Evolutionary conservation across 305 asterid species (phyloP), one percentile per base, ranked within the genome.

Genomic region (Fraxinus floribunda): DNA sequence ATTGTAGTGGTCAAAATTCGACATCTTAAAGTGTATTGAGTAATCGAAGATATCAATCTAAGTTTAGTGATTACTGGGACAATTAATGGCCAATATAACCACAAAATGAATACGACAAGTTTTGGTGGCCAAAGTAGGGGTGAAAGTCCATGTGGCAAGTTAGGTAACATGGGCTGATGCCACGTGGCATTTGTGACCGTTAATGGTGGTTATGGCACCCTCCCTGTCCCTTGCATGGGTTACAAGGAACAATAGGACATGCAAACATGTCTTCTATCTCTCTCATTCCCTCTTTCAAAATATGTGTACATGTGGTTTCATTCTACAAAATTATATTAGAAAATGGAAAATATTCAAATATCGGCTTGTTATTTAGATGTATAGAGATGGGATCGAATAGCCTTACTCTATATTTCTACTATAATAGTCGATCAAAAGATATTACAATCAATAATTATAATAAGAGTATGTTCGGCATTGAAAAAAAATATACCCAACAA

Each of bases 171-270:
- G 86, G 87, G 68, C 16, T 78, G 29, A 34, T 82, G 86, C 85
- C 91, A 86, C 91, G 91, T 84, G 88, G 84, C 75, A 32, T 7
- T 38, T 60, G 57, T 1, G 86, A 77, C 89, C 90, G 88, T 82
- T 87, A 81, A 80, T 82, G 87, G 84, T 73, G 90, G 89, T 86
- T 87, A 73, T 70, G 52, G 82, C 89, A 86, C 64, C 75, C 75
- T 35, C 62, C 49, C 26, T 89, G 90, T 87, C 86, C 83, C 87
- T 81, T 68, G 70, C 77, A 81, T 79, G 57, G 81, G 77, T 83
- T 77, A 85, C 91, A 87, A 38, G 22, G 13, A 78, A 73, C 38
- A 83, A 35, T 75, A 16, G 16, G 83, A 79, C 86, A 75, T 80
- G 84, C 88, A 22, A 76, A 68, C 38, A 66, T 85, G 87, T 89